Conservation (phyloP, 441 rosid genomes). For the Flueggea neowawraea region DNA sequence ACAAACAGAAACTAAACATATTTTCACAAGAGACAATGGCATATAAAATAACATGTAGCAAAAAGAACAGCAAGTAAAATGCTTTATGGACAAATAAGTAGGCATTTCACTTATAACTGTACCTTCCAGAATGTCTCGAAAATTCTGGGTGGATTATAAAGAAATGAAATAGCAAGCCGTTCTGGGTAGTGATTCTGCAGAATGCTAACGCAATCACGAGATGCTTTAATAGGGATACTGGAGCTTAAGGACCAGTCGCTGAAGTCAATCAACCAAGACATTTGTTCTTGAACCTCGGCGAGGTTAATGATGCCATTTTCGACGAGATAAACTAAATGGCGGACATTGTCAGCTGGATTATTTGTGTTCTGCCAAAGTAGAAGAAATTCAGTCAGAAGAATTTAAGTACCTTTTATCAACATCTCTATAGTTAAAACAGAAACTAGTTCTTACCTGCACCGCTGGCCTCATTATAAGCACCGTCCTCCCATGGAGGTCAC, state of each 20-base stretch:
- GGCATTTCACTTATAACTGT: background rate
- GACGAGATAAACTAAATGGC: slow-evolving; percentile 80
- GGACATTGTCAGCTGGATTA: slow-evolving; percentile 54
- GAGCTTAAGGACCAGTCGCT: slow-evolving; percentile 61
- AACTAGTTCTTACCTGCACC: slow-evolving; percentile 46
- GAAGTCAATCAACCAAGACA: slow-evolving; percentile 96
- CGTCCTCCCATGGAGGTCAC: slow-evolving; percentile 71
- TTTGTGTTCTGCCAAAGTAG: slow-evolving; percentile 55
- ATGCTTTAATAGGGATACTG: slow-evolving; percentile 50
- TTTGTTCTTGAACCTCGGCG: slow-evolving; percentile 89
- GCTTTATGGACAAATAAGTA: slow-evolving; percentile 24
- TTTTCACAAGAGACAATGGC: background rate
- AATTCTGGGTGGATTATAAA: slow-evolving; percentile 86
- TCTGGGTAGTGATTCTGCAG: slow-evolving; percentile 92
- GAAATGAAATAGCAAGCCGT: slow-evolving; percentile 86
- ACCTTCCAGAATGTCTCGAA: slow-evolving; percentile 98
- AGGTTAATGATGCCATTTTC: slow-evolving; percentile 85
- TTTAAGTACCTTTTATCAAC: no score
- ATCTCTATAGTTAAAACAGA: background rate
- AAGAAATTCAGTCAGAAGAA: background rate
- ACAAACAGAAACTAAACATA: background rate
- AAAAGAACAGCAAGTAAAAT: background rate
- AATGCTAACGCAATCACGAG: slow-evolving; percentile 64
- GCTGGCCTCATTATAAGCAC: slow-evolving; percentile 93
- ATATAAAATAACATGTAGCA: no score